A percentile compares a stretch with the other conserved stretches of the same genome.
These are phyloP conservation scores for Quercus mongolica DNA, from an alignment of 306 rosid species.

Conservation along the genomic window DNA sequence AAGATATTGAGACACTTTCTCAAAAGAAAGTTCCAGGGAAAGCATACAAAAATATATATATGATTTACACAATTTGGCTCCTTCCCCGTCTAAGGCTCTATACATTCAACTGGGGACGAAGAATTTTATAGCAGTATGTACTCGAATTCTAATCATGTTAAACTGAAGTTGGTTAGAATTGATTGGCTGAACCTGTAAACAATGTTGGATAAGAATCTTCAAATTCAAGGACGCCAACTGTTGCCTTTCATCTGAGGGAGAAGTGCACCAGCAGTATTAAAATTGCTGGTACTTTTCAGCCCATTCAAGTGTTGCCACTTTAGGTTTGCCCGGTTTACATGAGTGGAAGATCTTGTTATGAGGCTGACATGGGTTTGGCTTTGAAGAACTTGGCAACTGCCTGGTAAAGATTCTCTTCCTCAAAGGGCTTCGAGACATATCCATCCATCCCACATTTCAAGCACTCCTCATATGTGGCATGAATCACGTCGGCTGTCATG, in stretches of 20 bases:
- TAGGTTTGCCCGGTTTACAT: neutral
- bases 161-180: constrained; percentile 39
- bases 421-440: constrained; percentile 92
- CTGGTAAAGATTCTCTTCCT: constrained; percentile 91
- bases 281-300: constrained; percentile 24
- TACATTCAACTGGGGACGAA: constrained; percentile 42
- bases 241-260: constrained; percentile 10
- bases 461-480: constrained; percentile 85
- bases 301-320: neutral
- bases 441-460: constrained; percentile 92
- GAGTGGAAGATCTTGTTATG: constrained; percentile 13
- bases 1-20: constrained; percentile 1
- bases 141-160: constrained; percentile 40
- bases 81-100: constrained; percentile 43
- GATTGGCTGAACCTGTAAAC: constrained; percentile 22
- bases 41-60: constrained; percentile 33
- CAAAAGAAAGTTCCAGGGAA: constrained; percentile 29
- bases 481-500: constrained; percentile 98
- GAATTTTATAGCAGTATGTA: constrained; percentile 34
- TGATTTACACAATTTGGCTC: constrained; percentile 58
- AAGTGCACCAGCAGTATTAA: constrained; percentile 25
- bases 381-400: constrained; percentile 80
- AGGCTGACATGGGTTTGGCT: constrained; percentile 33
- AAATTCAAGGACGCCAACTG: constrained; percentile 1
- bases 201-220: constrained; percentile 12